These are phyloP conservation scores for Infundibulicybe gibba DNA, from an alignment of 768 basidiomycete species.

Conservation along the genomic window DNA sequence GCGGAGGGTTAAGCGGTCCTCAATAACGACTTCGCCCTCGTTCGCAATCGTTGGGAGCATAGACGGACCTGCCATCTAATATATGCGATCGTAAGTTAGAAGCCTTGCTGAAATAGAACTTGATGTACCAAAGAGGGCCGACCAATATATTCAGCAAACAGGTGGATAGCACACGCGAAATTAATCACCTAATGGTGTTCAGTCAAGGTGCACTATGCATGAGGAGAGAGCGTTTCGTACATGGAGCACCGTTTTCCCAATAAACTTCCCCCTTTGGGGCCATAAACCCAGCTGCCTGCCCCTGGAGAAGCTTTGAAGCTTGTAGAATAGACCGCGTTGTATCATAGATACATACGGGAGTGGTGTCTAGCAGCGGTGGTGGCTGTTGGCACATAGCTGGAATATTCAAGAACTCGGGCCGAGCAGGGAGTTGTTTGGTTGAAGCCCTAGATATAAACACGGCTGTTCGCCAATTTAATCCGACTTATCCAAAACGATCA, in stretches of 20 bases:
- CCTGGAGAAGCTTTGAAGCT: too few species aligned
- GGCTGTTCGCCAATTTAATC: too few species aligned
- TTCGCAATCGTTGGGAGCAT: constrained; percentile 75
- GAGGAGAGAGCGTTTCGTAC: constrained; percentile 5
- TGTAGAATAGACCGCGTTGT: not conserved
- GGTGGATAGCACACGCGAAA: constrained; percentile 51
- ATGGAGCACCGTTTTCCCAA: constrained; percentile 10
- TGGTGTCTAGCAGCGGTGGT: too few species aligned
- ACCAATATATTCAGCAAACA: constrained; percentile 61
- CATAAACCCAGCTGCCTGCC: constrained; percentile 10
- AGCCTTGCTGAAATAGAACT: constrained; percentile 11
- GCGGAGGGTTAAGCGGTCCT: constrained; percentile 53
- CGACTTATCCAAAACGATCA: too few species aligned
- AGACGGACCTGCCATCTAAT: constrained; percentile 68
- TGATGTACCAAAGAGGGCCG: constrained; percentile 43
- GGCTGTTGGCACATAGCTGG: too few species aligned
- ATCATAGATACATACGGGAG: constrained; percentile 6
- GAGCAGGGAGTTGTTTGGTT: too few species aligned
- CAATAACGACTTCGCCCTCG: constrained; percentile 59
- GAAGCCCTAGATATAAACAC: not conserved
- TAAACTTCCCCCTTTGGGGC: constrained; percentile 11
- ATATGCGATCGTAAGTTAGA: constrained; percentile 2
- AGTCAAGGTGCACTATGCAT: too few species aligned
- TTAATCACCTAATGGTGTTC: constrained; percentile 43
- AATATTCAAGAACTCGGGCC: too few species aligned